Conservation (phyloP, 2,329 filamentous ascomycete genomes). For the Uncinocarpus reesii region DNA sequence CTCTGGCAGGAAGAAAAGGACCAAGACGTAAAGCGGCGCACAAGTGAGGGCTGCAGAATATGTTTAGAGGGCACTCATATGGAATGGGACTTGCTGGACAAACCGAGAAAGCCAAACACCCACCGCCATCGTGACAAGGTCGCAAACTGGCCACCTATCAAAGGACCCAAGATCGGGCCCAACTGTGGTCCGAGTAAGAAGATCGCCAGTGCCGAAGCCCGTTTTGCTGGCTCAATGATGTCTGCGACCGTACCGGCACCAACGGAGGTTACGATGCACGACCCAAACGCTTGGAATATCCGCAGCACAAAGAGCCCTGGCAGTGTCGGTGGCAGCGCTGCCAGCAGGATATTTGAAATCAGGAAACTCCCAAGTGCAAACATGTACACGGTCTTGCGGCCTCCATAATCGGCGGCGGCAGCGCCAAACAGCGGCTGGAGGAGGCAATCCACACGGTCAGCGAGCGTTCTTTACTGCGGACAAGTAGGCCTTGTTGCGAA, state of each 20-base stretch:
- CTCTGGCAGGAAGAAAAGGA: not conserved
- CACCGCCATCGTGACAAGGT: slow-evolving; percentile 20
- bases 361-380: not conserved
- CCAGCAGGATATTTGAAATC: slow-evolving; percentile 3
- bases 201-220: not conserved
- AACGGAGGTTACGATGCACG: not conserved
- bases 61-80: not conserved
- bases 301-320: not conserved
- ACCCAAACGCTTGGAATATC: not conserved
- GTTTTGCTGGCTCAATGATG: not conserved
- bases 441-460: not conserved
- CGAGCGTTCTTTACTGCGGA: not conserved
- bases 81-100: too few species aligned
- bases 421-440: not conserved
- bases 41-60: not conserved
- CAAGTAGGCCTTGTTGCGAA: too few species aligned
- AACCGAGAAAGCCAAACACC: slow-evolving; percentile 16
- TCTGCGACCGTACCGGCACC: slow-evolving; percentile 1
- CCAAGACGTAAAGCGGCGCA: not conserved
- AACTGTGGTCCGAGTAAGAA: not conserved
- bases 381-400: not conserved
- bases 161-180: slow-evolving; percentile 32
- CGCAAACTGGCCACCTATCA: slow-evolving; percentile 19
- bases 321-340: not conserved
- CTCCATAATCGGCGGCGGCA: slow-evolving; percentile 2